Percentiles rank a stretch among this genome's conserved stretches.
phyloP scores from a whole-genome alignment of 1,139 yeast genomes.

The Protomyces inouyei region DNA sequence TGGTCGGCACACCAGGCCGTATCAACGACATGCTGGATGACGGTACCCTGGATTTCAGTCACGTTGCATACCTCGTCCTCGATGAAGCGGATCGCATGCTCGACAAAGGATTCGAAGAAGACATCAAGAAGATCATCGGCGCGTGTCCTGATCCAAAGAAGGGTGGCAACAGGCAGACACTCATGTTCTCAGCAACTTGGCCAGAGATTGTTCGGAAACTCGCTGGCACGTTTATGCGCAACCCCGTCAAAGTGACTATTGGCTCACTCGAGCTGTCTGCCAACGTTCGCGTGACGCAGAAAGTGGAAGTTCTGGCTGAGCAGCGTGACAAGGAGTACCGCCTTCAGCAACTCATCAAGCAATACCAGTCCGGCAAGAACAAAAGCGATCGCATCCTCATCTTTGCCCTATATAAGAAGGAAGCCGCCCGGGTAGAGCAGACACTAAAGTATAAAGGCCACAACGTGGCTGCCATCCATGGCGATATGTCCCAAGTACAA shows the following conservation, averaged over 20 bases:
- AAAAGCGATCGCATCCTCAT: constrained; percentile 73
- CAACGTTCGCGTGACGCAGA: constrained; percentile 64
- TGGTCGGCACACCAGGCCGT: constrained; percentile 97
- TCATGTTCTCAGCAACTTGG: constrained; percentile 89
- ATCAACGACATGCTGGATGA: constrained; percentile 85
- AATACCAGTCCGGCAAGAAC: constrained; percentile 62
- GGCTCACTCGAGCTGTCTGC: constrained; percentile 74
- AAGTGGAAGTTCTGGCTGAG: constrained; percentile 79
- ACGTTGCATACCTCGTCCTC: constrained; percentile 71
- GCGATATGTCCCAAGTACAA: constrained; percentile 88
- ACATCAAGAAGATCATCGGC: constrained; percentile 74
- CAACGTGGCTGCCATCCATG: constrained; percentile 88
- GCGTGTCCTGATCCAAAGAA: constrained; percentile 43
- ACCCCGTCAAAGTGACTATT: constrained; percentile 81
- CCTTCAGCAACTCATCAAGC: constrained; percentile 62
- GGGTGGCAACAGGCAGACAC: constrained; percentile 58
- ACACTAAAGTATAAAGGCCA: constrained; percentile 68
- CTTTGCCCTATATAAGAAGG: constrained; percentile 93
- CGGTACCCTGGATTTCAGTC: constrained; percentile 66
- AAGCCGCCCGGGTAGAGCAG: constrained; percentile 85
- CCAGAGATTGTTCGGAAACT: constrained; percentile 88
- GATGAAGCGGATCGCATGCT: constrained; percentile 99
- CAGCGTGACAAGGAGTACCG: constrained; percentile 76
- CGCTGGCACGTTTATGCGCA: constrained; percentile 74
- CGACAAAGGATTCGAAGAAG: constrained; percentile 95